A percentile compares a stretch with the other conserved stretches of the same genome.
These are phyloP conservation scores for Kwoniella dendrophila DNA, from an alignment of 768 basidiomycete species.

Conservation along the genomic window DNA sequence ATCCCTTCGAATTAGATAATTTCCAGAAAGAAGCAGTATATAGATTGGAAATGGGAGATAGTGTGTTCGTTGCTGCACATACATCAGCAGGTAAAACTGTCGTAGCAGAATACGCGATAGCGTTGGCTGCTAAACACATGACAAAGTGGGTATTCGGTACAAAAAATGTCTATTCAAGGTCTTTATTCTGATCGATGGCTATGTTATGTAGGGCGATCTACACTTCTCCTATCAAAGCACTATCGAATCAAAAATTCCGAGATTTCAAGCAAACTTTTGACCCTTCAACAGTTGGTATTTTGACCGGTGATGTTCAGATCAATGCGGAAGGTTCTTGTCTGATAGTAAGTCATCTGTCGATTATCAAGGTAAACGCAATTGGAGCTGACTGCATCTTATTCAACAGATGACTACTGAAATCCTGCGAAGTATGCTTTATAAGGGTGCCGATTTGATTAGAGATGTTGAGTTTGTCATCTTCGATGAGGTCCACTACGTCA, in stretches of 20 bases:
- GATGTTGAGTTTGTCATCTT: conserved; percentile 99
- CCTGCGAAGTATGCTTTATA: conserved; percentile 90
- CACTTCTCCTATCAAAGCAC: conserved; percentile 96
- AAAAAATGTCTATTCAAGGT: too few relatives aligned
- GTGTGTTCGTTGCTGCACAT: conserved; percentile 99
- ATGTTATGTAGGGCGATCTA: conserved; percentile 98
- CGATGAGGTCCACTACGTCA: conserved; percentile 99
- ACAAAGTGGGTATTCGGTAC: too few relatives aligned
- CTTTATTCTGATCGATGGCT: too few relatives aligned
- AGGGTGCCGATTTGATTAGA: conserved; percentile 95
- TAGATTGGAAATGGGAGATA: conserved; percentile 94
- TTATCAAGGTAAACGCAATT: background rate
- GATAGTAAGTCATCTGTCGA: conserved; percentile 67
- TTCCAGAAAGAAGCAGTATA: conserved; percentile 99
- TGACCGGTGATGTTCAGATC: conserved; percentile 98
- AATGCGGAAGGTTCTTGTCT: conserved; percentile 96
- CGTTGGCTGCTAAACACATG: conserved; percentile 96
- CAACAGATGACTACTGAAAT: conserved; percentile 74
- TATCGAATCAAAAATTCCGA: conserved; percentile 98
- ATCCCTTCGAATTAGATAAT: conserved; percentile 97
- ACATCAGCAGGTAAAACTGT: conserved; percentile 99
- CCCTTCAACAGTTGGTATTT: conserved; percentile 84
- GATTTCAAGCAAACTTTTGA: conserved; percentile 98
- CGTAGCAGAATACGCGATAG: conserved; percentile 98
- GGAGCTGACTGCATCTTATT: background rate